Evolutionary conservation across 2,329 filamentous ascomycete genomes (phyloP), one percentile per base, ranked within the genome.

Genomic region (Graphiopsis chlorocephala): DNA sequence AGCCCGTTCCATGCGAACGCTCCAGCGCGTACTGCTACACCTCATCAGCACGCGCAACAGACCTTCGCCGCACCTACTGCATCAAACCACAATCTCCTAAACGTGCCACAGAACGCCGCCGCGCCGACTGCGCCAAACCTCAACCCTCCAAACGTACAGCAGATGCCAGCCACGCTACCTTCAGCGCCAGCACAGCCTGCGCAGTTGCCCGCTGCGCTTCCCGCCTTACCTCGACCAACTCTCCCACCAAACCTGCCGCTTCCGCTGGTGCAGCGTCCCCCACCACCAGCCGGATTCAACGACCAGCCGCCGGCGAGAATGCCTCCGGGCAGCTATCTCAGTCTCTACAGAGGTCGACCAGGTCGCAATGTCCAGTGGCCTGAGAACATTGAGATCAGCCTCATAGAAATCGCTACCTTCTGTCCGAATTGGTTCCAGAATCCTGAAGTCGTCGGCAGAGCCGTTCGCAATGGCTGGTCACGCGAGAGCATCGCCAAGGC

Each of bases 361-460:
- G 42, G 56, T 3, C 45, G 45, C 58, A 61, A 64, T 20, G 64
- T 64, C 11, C 61, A 61, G 50, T 66, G 61, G 29, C 67, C 66
- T 11, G 12, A 23, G 20, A 50, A 63, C 64, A 48, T 66, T n/a
- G 59, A 63, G n/a, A 66, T 69, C 59, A 63, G 66, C 55, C 31
- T 69, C 15, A 35, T 64, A 3, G 67, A 69, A 33, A 63, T 69
- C 14, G 64, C 52, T 52, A 64, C 58, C 25, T 69, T 66, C 66
- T 62, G 62, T 28, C 66, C 66, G 7, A 61, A 58, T 48, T 67
- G 64, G 64, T 60, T 67, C 47, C 33, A 50, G n/a, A 59, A 62
- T 8, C 64, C 62, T 0, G 57, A 58, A 26, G 28, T 50, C 25
- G 31, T 66, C 31, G 23, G 64, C 11, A 64, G 66, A 28, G 47